Evolutionary conservation across 257 asterid species (phyloP).

Genomic region (Plantago ovata): DNA sequence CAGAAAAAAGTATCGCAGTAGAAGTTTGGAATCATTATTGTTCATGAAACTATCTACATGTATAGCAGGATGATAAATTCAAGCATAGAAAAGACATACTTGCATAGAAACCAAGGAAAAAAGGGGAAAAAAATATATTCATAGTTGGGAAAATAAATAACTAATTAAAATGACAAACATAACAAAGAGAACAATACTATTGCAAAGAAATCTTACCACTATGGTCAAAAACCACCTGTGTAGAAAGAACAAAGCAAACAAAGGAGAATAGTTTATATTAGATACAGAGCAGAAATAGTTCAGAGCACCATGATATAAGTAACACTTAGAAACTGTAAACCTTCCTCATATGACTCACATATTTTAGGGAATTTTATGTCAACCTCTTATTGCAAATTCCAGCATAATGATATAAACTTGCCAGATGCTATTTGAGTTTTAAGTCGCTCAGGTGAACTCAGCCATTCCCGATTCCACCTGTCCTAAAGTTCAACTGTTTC

Average conservation of each 20-base stretch:
- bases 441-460: no score
- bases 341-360: slow-evolving; percentile 2
- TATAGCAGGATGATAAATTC: slow-evolving; percentile 2
- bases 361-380: no score
- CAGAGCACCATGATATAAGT: neutral
- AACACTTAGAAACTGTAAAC: neutral
- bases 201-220: slow-evolving; percentile 61
- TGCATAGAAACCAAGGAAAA: slow-evolving; percentile 11
- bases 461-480: no score
- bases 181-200: slow-evolving; percentile 15
- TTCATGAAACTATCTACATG: slow-evolving; percentile 7
- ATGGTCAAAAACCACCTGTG: slow-evolving; percentile 92
- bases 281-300: slow-evolving; percentile 19
- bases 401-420: no score
- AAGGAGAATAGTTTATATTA: slow-evolving; percentile 26
- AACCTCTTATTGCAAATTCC: no score
- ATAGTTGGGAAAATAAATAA: no score
- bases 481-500: no score
- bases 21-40: slow-evolving; percentile 14
- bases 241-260: slow-evolving; percentile 20
- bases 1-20: neutral
- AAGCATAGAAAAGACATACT: slow-evolving; percentile 3
- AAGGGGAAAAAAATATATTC: slow-evolving; percentile 16
- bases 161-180: neutral
- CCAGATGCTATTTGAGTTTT: no score